Evolutionary conservation across 2,329 filamentous ascomycete genomes (phyloP).

Genomic region (Trichoderma aggressivum): DNA sequence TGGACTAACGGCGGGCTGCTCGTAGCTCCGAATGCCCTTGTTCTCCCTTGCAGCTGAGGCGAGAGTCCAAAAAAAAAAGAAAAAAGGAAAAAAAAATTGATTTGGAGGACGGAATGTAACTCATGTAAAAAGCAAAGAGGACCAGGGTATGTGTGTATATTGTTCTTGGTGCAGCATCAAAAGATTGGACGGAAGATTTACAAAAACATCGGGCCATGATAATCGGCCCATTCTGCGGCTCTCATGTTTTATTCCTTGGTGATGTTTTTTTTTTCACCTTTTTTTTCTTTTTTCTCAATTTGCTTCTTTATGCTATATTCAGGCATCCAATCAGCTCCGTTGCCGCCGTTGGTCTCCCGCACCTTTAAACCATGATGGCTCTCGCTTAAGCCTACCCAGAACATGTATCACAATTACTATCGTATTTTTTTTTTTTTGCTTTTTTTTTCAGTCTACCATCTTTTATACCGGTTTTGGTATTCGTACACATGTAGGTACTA

Average conservation of each 20-base stretch:
- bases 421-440: not conserved
- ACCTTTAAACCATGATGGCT: not conserved
- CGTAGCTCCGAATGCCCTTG: not conserved
- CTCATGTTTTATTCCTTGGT: not conserved
- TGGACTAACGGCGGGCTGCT: not conserved
- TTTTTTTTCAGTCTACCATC: not conserved
- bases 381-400: not conserved
- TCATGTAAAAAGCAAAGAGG: not conserved
- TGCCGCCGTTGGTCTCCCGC: not conserved
- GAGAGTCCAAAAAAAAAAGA: not conserved
- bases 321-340: not conserved
- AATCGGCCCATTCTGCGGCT: not conserved
- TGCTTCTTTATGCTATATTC: not conserved
- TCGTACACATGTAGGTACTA: not conserved
- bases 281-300: not conserved
- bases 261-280: not conserved
- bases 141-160: not conserved
- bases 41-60: conserved; percentile 1
- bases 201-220: not conserved
- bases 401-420: not conserved
- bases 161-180: not conserved
- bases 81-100: not conserved
- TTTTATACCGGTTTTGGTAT: not conserved
- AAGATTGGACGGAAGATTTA: not conserved
- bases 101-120: not conserved